These are phyloP conservation scores for Neurospora sp. DNA, from an alignment of 495 filamentous ascomycete species.

Conservation along the genomic window DNA sequence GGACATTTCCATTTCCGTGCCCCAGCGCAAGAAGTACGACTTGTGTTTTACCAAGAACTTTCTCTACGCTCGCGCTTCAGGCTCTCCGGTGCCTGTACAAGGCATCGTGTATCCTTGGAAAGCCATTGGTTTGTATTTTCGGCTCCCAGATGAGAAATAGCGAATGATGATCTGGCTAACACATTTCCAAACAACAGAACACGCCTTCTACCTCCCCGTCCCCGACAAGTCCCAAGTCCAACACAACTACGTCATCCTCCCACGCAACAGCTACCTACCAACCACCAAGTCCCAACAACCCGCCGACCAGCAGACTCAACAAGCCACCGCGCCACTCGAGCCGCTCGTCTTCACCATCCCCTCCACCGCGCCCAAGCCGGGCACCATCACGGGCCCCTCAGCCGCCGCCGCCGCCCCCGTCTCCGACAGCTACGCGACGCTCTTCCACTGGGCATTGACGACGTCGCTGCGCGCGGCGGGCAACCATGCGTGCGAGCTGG, in stretches of 20 bases:
- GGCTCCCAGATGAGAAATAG: no score
- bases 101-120: constrained; percentile 55
- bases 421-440: constrained; percentile 47
- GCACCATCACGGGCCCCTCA: constrained; percentile 36
- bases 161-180: constrained; percentile 12
- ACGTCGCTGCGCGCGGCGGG: constrained; percentile 46
- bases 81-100: constrained; percentile 57
- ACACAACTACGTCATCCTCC: constrained; percentile 82
- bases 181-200: constrained; percentile 39
- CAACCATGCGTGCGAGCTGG: constrained; percentile 46
- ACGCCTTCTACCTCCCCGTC: constrained; percentile 72
- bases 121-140: constrained; percentile 63
- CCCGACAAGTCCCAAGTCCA: constrained; percentile 86
- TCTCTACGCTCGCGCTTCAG: constrained; percentile 57
- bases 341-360: constrained; percentile 78
- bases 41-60: constrained; percentile 60
- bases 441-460: constrained; percentile 54
- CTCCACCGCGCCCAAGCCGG: constrained; percentile 59
- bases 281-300: constrained; percentile 10
- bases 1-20: constrained; percentile 67
- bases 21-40: constrained; percentile 85
- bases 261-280: constrained; percentile 49
- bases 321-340: constrained; percentile 40
- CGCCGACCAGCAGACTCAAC: constrained; percentile 20
- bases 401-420: constrained; percentile 41